Percentiles rank a stretch among this genome's conserved stretches.
Evolutionary conservation across 225 moss, liverwort and hornwort species (phyloP).

Genomic region (Physcomitrium patens): DNA sequence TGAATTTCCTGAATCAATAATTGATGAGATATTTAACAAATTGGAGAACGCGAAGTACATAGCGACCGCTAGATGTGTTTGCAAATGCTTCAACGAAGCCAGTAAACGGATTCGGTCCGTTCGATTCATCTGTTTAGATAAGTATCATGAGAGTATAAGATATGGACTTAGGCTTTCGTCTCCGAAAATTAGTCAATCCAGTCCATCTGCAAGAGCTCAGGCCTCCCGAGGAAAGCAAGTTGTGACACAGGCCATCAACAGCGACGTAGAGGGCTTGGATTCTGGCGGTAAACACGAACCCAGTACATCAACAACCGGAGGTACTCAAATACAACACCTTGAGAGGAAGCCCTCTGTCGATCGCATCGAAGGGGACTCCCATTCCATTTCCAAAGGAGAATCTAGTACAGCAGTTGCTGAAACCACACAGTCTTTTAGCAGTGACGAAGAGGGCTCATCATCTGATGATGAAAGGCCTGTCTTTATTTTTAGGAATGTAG

Average conservation of each 20-base stretch:
- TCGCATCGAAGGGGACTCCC: too few relatives aligned
- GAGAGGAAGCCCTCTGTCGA: too few relatives aligned
- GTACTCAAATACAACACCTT: too few relatives aligned
- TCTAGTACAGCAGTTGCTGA: too few relatives aligned
- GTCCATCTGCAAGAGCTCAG: slow-evolving; percentile 10
- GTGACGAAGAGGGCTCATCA: slow-evolving; percentile 33
- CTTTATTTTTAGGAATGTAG: slow-evolving; percentile 38
- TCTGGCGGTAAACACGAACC: too few relatives aligned
- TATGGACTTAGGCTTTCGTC: slow-evolving; percentile 28
- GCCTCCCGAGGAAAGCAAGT: neutral
- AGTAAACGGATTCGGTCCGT: slow-evolving; percentile 23
- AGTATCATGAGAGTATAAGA: slow-evolving; percentile 40
- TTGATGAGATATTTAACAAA: slow-evolving; percentile 50
- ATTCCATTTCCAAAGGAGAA: too few relatives aligned
- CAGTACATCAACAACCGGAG: too few relatives aligned
- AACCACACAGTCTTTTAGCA: neutral
- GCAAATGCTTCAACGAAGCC: slow-evolving; percentile 44
- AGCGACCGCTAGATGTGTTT: slow-evolving; percentile 37
- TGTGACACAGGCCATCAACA: neutral
- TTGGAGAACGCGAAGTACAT: slow-evolving; percentile 47
- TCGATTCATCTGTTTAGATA: slow-evolving; percentile 44
- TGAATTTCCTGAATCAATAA: slow-evolving; percentile 20
- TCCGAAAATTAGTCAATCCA: slow-evolving; percentile 29
- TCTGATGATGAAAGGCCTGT: slow-evolving; percentile 28
- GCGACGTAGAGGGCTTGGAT: too few relatives aligned